Evolutionary conservation across 2,329 filamentous ascomycete species (phyloP).

Genomic region (Colletotrichum liaoningense): DNA sequence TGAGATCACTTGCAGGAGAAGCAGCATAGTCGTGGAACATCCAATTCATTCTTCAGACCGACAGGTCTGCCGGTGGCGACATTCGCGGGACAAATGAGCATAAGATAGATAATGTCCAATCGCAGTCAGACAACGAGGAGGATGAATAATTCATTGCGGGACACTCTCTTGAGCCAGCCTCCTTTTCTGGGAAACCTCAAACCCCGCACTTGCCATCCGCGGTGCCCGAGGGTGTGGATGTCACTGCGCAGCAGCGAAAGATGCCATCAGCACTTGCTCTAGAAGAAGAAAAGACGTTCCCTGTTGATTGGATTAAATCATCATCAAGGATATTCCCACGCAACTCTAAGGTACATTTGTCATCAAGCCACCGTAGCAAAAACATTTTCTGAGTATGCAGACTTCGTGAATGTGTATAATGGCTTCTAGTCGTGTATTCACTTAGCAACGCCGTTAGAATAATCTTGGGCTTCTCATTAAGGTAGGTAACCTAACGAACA

Average conservation of each 20-base stretch:
- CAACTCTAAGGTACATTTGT: too few species aligned
- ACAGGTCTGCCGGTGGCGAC: background rate
- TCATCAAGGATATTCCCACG: too few species aligned
- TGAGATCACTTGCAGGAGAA: background rate
- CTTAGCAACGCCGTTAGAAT: background rate
- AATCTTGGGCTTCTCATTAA: background rate
- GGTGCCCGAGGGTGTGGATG: background rate
- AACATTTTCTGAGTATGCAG: background rate
- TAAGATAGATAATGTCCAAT: background rate
- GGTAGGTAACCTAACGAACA: background rate
- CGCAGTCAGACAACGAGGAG: background rate
- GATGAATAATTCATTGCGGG: background rate
- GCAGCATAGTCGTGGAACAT: background rate
- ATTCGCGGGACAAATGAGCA: background rate
- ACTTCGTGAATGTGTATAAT: background rate
- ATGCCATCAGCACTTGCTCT: background rate
- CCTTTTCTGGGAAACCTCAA: background rate
- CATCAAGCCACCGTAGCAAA: too few species aligned
- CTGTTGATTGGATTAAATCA: background rate
- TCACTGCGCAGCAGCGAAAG: background rate
- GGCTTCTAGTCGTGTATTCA: background rate
- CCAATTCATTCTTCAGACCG: background rate
- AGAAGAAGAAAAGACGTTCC: background rate
- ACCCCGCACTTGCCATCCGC: background rate
- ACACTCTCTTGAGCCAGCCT: background rate